These are phyloP conservation scores for Fusarium compactum DNA, from an alignment of 2,329 filamentous ascomycete species.

Conservation along the genomic window DNA sequence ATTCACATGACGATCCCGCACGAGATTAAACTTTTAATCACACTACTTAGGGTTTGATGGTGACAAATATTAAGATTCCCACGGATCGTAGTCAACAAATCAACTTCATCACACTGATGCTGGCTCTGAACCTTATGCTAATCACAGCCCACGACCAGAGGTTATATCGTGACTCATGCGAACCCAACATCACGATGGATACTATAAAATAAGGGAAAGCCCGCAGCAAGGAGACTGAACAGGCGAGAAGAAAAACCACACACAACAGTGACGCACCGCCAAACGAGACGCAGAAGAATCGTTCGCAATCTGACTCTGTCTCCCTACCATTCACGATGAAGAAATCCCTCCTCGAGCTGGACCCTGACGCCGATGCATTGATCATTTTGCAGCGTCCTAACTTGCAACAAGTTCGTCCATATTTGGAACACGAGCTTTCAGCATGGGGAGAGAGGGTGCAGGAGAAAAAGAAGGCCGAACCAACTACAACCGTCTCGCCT, in stretches of 20 bases:
- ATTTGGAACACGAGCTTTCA: background rate
- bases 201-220: background rate
- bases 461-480: too few species aligned
- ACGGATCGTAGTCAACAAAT: too few species aligned
- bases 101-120: too few species aligned
- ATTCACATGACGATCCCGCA: too few species aligned
- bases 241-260: background rate
- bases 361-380: background rate
- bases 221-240: background rate
- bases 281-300: background rate
- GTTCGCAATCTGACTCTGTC: background rate
- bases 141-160: background rate
- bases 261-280: background rate
- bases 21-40: background rate
- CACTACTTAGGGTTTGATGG: too few species aligned
- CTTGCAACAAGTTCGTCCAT: background rate
- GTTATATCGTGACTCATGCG: background rate
- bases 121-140: background rate
- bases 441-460: background rate
- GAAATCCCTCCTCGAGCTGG: background rate
- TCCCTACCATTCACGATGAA: background rate
- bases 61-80: rapidly evolving
- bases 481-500: too few species aligned
- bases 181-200: background rate
- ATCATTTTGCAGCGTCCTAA: background rate